Percentiles rank a stretch among this genome's conserved stretches.
Evolutionary conservation across 1,284 basidiomycete genomes (phyloP).

Genomic region (Malassezia psittaci): DNA sequence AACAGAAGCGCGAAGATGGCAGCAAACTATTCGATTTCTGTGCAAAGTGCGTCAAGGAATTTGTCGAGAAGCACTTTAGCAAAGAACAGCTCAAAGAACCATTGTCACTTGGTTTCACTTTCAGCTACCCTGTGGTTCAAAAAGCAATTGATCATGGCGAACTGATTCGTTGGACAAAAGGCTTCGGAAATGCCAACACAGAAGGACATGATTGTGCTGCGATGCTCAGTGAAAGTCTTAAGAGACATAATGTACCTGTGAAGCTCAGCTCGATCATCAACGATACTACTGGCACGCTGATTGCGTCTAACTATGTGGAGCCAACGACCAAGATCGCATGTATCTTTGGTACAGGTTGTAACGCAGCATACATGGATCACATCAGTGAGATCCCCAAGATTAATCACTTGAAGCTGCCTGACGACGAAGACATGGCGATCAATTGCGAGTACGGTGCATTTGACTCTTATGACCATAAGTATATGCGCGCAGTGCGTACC

Average conservation of each 20-base stretch:
- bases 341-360: too few species aligned
- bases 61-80: conserved; percentile 67
- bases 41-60: conserved; percentile 80
- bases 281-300: too few species aligned
- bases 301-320: too few species aligned
- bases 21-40: conserved; percentile 93
- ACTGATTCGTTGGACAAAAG: conserved; percentile 97
- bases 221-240: conserved; percentile 77
- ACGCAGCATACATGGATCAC: too few species aligned
- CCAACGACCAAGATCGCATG: too few species aligned
- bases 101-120: conserved; percentile 16
- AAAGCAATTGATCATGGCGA: conserved; percentile 84
- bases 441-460: too few species aligned
- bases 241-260: conserved; percentile 49
- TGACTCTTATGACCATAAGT: too few species aligned
- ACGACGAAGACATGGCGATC: too few species aligned
- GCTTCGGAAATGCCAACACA: conserved; percentile 82
- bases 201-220: conserved; percentile 84
- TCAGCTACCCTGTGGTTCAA: conserved; percentile 52
- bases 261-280: too few species aligned
- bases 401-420: too few species aligned
- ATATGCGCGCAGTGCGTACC: too few species aligned
- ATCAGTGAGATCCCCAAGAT: too few species aligned
- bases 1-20: conserved; percentile 96
- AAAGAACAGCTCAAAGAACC: conserved; percentile 58